Conservation (phyloP, 202 grass and related monocot genomes). For the Panicum hallii region DNA sequence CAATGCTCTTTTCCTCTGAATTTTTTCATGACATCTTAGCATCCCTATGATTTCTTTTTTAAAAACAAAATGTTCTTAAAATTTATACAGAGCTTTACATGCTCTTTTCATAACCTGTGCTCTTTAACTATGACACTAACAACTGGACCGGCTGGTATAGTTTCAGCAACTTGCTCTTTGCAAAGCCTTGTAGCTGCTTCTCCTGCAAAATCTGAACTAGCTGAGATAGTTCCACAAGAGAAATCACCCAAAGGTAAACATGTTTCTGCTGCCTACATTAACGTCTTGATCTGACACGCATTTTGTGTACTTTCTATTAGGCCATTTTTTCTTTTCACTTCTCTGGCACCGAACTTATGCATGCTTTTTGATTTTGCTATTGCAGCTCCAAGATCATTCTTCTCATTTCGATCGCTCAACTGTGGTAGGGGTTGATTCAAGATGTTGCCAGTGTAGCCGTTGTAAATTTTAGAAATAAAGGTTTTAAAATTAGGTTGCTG, state of each 20-base stretch:
- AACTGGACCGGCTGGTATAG: not conserved
- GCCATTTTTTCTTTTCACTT: not conserved
- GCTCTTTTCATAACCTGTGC: not conserved
- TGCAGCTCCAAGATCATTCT: conserved; percentile 73
- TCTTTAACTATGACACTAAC: not conserved
- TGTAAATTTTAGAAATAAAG: conserved; percentile 23
- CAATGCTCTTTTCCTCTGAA: not conserved
- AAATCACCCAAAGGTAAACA: conserved; percentile 67
- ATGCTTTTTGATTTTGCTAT: conserved; percentile 16
- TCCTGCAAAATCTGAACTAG: conserved; percentile 55
- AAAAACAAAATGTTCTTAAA: not conserved
- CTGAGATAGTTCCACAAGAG: conserved; percentile 47
- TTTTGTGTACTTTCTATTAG: not conserved
- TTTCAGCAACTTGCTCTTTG: conserved; percentile 52
- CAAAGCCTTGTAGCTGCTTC: conserved; percentile 55
- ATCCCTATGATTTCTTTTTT: too few species aligned
- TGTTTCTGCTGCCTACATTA: not conserved
- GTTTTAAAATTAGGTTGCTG: not conserved
- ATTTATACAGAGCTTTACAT: not conserved
- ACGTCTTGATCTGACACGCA: not conserved
- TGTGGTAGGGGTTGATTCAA: conserved; percentile 55
- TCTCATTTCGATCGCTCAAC: conserved; percentile 65
- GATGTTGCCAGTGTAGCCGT: not conserved
- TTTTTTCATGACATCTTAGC: not conserved
- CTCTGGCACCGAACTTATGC: not conserved